Evolutionary conservation across 2,329 filamentous ascomycete species (phyloP), one percentile per base, ranked within the genome.

Genomic region (Phyllosticta citriasiana): DNA sequence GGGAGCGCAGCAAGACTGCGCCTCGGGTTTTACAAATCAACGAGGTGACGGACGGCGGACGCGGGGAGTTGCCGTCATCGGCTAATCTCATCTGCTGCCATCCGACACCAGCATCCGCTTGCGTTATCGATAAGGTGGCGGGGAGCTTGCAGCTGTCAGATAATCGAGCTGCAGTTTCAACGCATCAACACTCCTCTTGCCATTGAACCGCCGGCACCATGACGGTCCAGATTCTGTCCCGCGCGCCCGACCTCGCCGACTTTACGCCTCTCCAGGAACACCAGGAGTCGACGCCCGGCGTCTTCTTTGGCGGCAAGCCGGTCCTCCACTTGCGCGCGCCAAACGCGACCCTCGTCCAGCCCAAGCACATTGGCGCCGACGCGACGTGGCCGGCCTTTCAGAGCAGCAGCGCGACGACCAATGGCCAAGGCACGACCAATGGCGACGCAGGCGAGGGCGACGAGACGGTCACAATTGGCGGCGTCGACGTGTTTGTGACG

Each of bases 261-360:
- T 92, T 85, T 73, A 84, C 81, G 35, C 77, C 82, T 4, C 80
- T 92, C 54, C 77, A 80, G 62, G 85, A 89, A 63, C 88, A 91
- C 70, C 83, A 90, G 71, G 79, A 84, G 58, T 84, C 86, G 68
- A 93, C 89, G 1, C 89, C 89, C 0, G 78, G 80, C 62, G 87
- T 83, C 52, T 93, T 92, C 75, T 87, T 86, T 67, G 83, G 81
- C 66, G 84, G 83, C 27, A 89, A 88, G 69, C 84, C 88, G 1
- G 81, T 92, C 53, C 80, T 92, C 3, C 84, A 92, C 73, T 83
- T 82, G 66, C 83, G 86, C 67, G 78, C 81, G 50, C 66, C 77
- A 12, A 77, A 78, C 62, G 79, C 84, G 60, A 84, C 82, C 50
- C 82, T 86, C 2, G 51, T 50, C 33, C 57, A 57, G 33, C 60